A percentile compares a stretch with the other conserved stretches of the same genome.
These are phyloP conservation scores for Rhizopus stolonifer DNA, from an alignment of 371 early-diverging fungal species.

Conservation along the genomic window DNA sequence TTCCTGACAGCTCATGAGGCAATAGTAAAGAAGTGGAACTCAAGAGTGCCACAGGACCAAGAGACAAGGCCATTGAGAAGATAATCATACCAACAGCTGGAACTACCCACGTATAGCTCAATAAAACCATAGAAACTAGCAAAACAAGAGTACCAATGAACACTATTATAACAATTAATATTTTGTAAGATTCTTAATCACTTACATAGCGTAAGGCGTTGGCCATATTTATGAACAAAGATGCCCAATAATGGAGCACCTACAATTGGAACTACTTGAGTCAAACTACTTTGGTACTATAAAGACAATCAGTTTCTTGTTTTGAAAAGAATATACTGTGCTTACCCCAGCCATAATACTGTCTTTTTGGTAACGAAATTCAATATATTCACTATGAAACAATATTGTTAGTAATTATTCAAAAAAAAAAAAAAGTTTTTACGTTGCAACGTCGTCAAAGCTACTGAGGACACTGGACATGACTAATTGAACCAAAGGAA, in stretches of 20 bases:
- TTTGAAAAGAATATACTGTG: background rate
- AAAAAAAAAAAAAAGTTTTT: background rate
- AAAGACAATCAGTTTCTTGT: background rate
- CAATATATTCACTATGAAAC: constrained; percentile 36
- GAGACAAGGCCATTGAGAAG: constrained; percentile 44
- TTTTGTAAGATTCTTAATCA: too few relatives aligned
- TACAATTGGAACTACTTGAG: constrained; percentile 54
- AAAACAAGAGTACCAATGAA: constrained; percentile 38
- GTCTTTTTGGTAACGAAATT: constrained; percentile 45
- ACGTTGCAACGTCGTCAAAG: constrained; percentile 52
- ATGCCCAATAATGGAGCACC: constrained; percentile 54
- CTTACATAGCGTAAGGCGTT: constrained; percentile 42
- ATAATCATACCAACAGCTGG: constrained; percentile 51
- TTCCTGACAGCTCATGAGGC: constrained; percentile 46
- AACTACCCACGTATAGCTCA: constrained; percentile 35
- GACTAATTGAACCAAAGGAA: constrained; percentile 41
- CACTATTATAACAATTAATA: constrained; percentile 16
- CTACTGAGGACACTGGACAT: constrained; percentile 51
- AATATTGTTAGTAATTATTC: background rate
- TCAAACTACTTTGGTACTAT: constrained; percentile 57
- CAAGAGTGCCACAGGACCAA: constrained; percentile 47
- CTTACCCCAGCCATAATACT: constrained; percentile 48
- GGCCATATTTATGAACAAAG: constrained; percentile 53
- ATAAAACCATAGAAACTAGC: constrained; percentile 32
- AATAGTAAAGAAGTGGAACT: constrained; percentile 42